Evolutionary conservation across 257 asterid genomes (phyloP).

Genomic region (Eucommia ulmoides): DNA sequence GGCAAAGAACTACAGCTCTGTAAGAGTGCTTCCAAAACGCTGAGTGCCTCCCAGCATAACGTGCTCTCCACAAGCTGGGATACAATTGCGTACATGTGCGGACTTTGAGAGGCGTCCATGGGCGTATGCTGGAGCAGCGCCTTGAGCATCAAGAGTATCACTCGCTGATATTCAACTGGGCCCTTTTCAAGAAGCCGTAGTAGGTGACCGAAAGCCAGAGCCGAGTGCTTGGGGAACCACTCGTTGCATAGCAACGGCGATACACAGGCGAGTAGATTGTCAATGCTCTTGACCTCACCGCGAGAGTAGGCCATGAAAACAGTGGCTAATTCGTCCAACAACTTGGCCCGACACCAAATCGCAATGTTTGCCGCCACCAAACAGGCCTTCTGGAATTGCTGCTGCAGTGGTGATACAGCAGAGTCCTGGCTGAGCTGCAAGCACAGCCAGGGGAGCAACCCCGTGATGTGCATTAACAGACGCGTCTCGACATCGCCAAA

Average conservation of each 20-base stretch:
- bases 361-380: slow-evolving; percentile 78
- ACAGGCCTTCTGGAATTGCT: slow-evolving; percentile 68
- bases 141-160: slow-evolving; percentile 82
- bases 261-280: slow-evolving; percentile 83
- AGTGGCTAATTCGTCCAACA: slow-evolving; percentile 69
- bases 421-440: slow-evolving; percentile 79
- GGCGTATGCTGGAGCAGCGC: slow-evolving; percentile 98
- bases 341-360: slow-evolving; percentile 81
- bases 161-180: slow-evolving; percentile 87
- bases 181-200: slow-evolving; percentile 84
- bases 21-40: slow-evolving; percentile 94
- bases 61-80: slow-evolving; percentile 98
- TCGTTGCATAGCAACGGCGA: slow-evolving; percentile 79
- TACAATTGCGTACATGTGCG: slow-evolving; percentile 94
- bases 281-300: slow-evolving; percentile 69
- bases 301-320: slow-evolving; percentile 76
- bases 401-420: slow-evolving; percentile 43
- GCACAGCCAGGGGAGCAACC: slow-evolving; percentile 99
- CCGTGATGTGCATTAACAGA: slow-evolving; percentile 89
- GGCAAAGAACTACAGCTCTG: slow-evolving; percentile 97
- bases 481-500: slow-evolving; percentile 91
- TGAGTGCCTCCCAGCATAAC: slow-evolving; percentile 93
- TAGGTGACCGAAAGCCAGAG: slow-evolving; percentile 91
- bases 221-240: slow-evolving; percentile 95
- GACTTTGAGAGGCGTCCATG: slow-evolving; percentile 92